phyloP scores from a whole-genome alignment of 352 stramenopile genomes.

The Phytophthora pinifolia region DNA sequence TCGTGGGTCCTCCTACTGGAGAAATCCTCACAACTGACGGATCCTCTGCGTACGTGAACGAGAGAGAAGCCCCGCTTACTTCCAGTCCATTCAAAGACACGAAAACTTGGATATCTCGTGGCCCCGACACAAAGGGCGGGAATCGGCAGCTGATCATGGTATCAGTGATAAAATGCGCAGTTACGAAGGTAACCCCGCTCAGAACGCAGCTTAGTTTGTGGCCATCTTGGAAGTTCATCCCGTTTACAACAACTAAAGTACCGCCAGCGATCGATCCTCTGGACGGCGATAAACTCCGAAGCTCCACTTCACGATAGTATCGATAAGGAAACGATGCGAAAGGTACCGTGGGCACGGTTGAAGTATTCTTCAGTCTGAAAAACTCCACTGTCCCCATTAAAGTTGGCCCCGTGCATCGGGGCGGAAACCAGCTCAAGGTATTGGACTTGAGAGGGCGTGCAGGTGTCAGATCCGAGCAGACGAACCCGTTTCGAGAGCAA shows the following conservation, averaged over 20 bases:
- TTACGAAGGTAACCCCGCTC: conserved; percentile 20
- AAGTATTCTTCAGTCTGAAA: conserved; percentile 8
- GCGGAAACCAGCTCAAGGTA: conserved; percentile 23
- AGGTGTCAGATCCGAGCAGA: conserved; percentile 24
- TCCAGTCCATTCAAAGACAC: conserved; percentile 42
- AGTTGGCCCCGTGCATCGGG: conserved; percentile 14
- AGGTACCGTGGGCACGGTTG: neutral
- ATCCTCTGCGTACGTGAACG: conserved; percentile 35
- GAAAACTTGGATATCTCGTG: conserved; percentile 22
- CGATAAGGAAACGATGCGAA: conserved; percentile 28
- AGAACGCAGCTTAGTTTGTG: conserved; percentile 38
- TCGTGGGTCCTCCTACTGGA: conserved; percentile 28
- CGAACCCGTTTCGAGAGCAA: conserved; percentile 13
- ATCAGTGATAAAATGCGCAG: conserved; percentile 31
- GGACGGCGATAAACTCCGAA: conserved; percentile 23
- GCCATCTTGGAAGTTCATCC: conserved; percentile 32
- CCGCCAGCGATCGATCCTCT: conserved; percentile 29
- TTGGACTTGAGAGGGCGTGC: conserved; percentile 1
- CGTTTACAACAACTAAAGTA: conserved; percentile 36
- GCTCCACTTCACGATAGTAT: conserved; percentile 33
- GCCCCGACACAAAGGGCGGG: conserved; percentile 15
- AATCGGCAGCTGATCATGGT: conserved; percentile 32
- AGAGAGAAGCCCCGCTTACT: conserved; percentile 22
- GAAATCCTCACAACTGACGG: conserved; percentile 31
- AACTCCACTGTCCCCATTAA: conserved; percentile 31